Conservation (phyloP, 1,284 basidiomycete genomes). For the Irpex sp. region DNA sequence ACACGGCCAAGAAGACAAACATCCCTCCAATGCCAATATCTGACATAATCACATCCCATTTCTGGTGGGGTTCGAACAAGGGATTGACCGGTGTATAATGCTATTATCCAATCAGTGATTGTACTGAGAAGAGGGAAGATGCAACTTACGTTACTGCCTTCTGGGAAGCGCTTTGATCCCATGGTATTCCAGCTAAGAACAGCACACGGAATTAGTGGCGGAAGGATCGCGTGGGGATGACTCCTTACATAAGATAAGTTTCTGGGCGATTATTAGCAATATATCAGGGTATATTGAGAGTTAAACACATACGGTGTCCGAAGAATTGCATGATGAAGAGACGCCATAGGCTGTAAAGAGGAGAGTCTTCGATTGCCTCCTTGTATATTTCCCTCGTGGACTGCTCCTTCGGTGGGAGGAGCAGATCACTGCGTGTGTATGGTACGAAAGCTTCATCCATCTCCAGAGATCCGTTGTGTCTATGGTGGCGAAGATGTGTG, state of each 20-base stretch:
- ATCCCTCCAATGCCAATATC: not conserved
- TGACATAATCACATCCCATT: not conserved
- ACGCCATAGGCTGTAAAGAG: conserved; percentile 51
- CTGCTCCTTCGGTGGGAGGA: conserved; percentile 34
- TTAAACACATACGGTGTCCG: conserved; percentile 65
- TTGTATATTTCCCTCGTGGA: conserved; percentile 43
- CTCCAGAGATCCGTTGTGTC: conserved; percentile 39
- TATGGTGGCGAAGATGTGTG: conserved; percentile 36
- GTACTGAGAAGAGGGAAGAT: not conserved
- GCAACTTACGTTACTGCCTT: not conserved
- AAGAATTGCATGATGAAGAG: conserved; percentile 63
- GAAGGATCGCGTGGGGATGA: not conserved
- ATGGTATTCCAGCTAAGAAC: not conserved
- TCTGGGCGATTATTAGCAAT: not conserved
- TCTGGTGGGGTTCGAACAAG: not conserved
- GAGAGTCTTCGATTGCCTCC: conserved; percentile 56
- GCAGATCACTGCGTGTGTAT: conserved; percentile 49
- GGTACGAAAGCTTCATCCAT: conserved; percentile 62
- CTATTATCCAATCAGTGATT: not conserved
- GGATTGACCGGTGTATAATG: not conserved
- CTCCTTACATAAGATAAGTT: conserved; percentile 1
- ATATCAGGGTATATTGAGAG: not conserved
- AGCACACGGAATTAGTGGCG: not conserved
- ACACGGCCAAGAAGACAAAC: not conserved
- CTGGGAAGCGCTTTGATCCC: not conserved